Conservation (phyloP, 2,329 filamentous ascomycete species). For the Colletotrichum ledebouriae region DNA sequence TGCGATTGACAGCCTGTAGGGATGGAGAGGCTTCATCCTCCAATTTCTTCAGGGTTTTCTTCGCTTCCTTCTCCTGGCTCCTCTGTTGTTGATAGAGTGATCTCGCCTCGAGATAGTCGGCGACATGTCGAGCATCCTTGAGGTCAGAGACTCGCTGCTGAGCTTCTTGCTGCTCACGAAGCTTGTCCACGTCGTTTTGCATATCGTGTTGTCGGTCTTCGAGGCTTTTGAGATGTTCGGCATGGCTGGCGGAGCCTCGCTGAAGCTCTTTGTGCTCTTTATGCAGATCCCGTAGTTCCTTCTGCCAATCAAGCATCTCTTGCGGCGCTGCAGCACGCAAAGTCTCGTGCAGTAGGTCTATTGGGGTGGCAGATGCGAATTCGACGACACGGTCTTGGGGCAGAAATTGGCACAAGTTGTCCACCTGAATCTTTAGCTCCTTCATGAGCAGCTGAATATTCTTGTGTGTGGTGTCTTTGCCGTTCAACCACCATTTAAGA, state of each 20-base stretch:
- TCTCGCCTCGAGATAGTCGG: slow-evolving; percentile 72
- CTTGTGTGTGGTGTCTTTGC: slow-evolving; percentile 71
- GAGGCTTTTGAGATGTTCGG: slow-evolving; percentile 74
- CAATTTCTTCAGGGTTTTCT: slow-evolving; percentile 70
- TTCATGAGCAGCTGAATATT: slow-evolving; percentile 76
- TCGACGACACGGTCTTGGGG: slow-evolving; percentile 96
- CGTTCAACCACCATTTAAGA: slow-evolving; percentile 83
- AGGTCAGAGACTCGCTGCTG: slow-evolving; percentile 75
- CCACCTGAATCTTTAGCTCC: slow-evolving; percentile 89
- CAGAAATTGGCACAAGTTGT: slow-evolving; percentile 97
- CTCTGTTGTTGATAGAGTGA: slow-evolving; percentile 65
- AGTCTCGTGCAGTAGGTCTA: slow-evolving; percentile 87
- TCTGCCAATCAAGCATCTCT: slow-evolving; percentile 84
- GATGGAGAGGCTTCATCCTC: slow-evolving; percentile 74
- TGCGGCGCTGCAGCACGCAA: slow-evolving; percentile 88
- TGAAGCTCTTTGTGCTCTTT: slow-evolving; percentile 76
- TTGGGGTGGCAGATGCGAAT: slow-evolving; percentile 85
- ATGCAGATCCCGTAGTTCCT: slow-evolving; percentile 78
- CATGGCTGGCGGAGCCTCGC: slow-evolving; percentile 68
- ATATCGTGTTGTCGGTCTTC: slow-evolving; percentile 81
- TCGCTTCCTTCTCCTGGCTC: slow-evolving; percentile 65
- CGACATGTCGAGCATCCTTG: slow-evolving; percentile 73
- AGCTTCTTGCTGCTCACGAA: slow-evolving; percentile 80
- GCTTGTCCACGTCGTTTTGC: slow-evolving; percentile 84
- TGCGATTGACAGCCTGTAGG: slow-evolving; percentile 75